A percentile compares a stretch with the other conserved stretches of the same genome.
Evolutionary conservation across 805 yeast genomes (phyloP).

Genomic region (Yueomyces sp.): DNA sequence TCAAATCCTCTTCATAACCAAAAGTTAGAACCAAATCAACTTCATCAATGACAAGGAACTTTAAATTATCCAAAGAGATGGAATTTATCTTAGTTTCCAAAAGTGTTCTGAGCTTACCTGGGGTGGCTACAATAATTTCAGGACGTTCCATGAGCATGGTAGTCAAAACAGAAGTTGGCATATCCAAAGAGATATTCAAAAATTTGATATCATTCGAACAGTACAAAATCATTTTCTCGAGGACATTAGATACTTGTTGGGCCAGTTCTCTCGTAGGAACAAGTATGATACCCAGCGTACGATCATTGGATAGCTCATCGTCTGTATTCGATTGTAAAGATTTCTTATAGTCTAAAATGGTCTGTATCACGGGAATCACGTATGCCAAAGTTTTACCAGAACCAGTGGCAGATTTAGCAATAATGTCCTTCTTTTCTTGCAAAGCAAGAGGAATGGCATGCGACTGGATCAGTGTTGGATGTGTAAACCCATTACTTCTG

Average conservation of each 20-base stretch:
- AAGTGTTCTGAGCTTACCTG: constrained; percentile 53
- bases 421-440: constrained; percentile 79
- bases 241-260: constrained; percentile 63
- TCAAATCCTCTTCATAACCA: constrained; percentile 81
- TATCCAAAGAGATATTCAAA: constrained; percentile 49
- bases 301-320: constrained; percentile 7
- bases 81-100: constrained; percentile 34
- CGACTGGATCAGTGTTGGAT: constrained; percentile 85
- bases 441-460: constrained; percentile 86
- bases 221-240: constrained; percentile 53
- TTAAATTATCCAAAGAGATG: constrained; percentile 42
- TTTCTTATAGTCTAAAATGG: constrained; percentile 37
- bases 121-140: constrained; percentile 76
- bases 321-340: constrained; percentile 8
- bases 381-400: constrained; percentile 94
- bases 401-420: constrained; percentile 91
- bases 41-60: constrained; percentile 80
- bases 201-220: constrained; percentile 54
- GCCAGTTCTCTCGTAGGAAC: constrained; percentile 93
- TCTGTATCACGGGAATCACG: constrained; percentile 73
- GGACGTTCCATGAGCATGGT: constrained; percentile 65
- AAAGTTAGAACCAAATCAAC: constrained; percentile 83
- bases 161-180: constrained; percentile 56
- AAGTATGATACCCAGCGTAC: constrained; percentile 50
- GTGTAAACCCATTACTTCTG: constrained; percentile 60